Base-by-base conservation (phyloP, 345 rosid genomes). In the Salix brachista region DNA sequence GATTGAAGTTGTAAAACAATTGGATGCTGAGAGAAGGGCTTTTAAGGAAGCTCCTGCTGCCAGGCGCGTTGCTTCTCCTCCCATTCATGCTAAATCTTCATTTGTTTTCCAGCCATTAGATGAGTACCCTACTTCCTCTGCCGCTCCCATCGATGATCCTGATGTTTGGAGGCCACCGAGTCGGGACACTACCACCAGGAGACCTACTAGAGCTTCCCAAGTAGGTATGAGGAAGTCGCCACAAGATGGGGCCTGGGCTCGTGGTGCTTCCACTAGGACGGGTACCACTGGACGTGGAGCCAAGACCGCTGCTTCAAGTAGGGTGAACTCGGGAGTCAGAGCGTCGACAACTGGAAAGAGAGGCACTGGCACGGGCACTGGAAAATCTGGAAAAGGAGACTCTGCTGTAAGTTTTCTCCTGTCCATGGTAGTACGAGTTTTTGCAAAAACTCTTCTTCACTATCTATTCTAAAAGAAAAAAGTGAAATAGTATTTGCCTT, bases 81-180 rank as follows among this genome's bases (percentile, higher is more conserved):
- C 99, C 0, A 96, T 94, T 80, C 80, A 88, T 86, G 78, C 95
- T 39, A 94, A 89, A 80, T 88, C 99, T 0, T 90, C 94, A 4
- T 96, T 96, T 84, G 93, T 94, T 64, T 96, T 96, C 80, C 99
- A 96, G 85, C 98, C 99, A 0, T 83, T 96, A 68, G 99, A 94
- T 84, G 99, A 96, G 88, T 96, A 94, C 82, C 97, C 95, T 1
- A 88, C 96, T 74, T 94, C 99, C 12, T 96, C 97, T 3, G 90
- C 91, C 78, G 90, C 85, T 79, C 84, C 95, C 8, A 83, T 94
- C 84, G 98, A 94, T 83, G 99, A 96, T 77, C 99, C 98, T 83
- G 99, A 96, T 91, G 98, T 96, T 39, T 96, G 99, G 99, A 86
- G 97, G 88, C 98, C 98, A n/a, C 99, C 97, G 8, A 94, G 95